phyloP scores from a whole-genome alignment of 1,284 basidiomycete genomes.

The Fomes fomentarius region DNA sequence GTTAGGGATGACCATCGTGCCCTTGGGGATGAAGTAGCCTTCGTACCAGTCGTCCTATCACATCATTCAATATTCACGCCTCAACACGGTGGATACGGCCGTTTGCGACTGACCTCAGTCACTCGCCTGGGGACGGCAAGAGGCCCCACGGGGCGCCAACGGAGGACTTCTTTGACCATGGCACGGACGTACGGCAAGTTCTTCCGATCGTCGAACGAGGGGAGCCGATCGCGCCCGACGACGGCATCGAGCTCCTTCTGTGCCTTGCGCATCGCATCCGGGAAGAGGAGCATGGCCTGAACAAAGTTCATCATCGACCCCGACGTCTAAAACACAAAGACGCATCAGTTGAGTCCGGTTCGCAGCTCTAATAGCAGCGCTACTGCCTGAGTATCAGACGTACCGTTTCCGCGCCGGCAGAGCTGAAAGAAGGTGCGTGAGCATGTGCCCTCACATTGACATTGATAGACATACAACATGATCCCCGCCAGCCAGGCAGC shows the following conservation, averaged over 20 bases:
- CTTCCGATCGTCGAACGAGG: constrained; percentile 19
- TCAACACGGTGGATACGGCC: background rate
- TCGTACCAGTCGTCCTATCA: constrained; percentile 23
- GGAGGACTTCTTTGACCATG: constrained; percentile 12
- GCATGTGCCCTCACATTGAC: background rate
- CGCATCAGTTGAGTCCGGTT: background rate
- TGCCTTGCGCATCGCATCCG: constrained; percentile 23
- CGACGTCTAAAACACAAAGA: background rate
- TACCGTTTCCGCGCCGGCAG: too few species aligned
- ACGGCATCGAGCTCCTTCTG: constrained; percentile 41
- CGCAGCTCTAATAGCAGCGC: too few species aligned
- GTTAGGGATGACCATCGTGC: constrained; percentile 26
- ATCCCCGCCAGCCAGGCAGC: constrained; percentile 3
- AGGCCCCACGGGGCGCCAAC: background rate
- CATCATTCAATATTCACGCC: background rate
- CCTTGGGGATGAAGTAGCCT: constrained; percentile 25
- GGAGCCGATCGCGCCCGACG: constrained; percentile 37
- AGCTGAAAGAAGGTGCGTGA: background rate
- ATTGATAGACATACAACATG: background rate
- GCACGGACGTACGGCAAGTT: constrained; percentile 16
- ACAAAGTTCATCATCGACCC: constrained; percentile 4
- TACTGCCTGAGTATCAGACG: too few species aligned
- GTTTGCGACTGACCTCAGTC: constrained; percentile 1
- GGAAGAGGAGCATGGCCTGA: background rate
- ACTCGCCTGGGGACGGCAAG: background rate